These are phyloP conservation scores for Zasmidium angulare DNA, from an alignment of 2,329 filamentous ascomycete species.

Conservation along the genomic window DNA sequence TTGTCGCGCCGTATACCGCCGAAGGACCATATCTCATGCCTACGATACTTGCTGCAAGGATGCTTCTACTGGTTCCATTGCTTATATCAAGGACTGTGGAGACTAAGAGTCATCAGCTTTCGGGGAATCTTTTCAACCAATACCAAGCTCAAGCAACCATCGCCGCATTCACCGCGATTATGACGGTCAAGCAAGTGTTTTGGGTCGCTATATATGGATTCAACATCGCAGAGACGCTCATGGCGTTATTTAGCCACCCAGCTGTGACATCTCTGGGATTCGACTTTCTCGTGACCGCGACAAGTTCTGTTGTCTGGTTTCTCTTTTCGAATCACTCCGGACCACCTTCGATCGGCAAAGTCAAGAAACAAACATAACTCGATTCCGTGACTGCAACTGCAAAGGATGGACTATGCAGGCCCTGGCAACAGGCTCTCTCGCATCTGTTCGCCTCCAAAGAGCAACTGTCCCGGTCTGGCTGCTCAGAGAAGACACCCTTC, in stretches of 20 bases:
- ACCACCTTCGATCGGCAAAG: background rate
- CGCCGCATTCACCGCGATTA: slow-evolving; percentile 9
- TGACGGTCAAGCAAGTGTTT: slow-evolving; percentile 9
- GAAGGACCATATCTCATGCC: slow-evolving; percentile 16
- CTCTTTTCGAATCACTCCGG: background rate
- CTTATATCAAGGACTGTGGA: slow-evolving; percentile 12
- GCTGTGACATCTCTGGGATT: slow-evolving; percentile 33
- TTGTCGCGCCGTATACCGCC: slow-evolving; percentile 8
- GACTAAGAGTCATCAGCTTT: background rate
- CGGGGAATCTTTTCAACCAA: slow-evolving; percentile 5
- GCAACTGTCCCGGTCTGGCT: background rate
- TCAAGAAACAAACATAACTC: background rate
- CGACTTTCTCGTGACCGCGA: slow-evolving; percentile 27
- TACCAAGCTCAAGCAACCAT: slow-evolving; percentile 9
- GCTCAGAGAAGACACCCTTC: background rate
- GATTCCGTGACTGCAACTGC: no score
- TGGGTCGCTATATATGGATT: slow-evolving; percentile 3
- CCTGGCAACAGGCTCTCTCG: background rate
- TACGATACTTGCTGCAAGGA: slow-evolving; percentile 25
- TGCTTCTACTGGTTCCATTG: slow-evolving; percentile 25
- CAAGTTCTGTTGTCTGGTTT: slow-evolving; percentile 23
- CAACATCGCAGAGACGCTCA: background rate
- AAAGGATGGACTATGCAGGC: no score
- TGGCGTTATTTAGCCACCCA: slow-evolving; percentile 30
- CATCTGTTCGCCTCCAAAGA: no score